Base-by-base conservation (phyloP, 331 rosid genomes). In the Saraca asoca region DNA sequence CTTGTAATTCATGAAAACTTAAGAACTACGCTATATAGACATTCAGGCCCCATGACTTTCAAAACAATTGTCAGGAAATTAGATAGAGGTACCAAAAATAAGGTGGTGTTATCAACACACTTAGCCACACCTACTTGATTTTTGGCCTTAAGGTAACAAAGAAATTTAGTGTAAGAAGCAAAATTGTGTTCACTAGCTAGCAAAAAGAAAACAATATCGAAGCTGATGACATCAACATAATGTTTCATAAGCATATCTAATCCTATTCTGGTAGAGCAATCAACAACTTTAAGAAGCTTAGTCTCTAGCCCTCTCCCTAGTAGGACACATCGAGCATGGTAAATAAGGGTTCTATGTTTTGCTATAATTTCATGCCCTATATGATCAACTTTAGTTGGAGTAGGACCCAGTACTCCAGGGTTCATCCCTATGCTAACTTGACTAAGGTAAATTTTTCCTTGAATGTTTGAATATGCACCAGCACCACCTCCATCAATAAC, bases 241-340 rank as follows among this genome's bases (percentile, higher is more conserved):
- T 92, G 98, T 66, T 85, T 80, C 12, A 88, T 62, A 42, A 92
- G 93, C 84, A 84, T 81, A 80, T 89, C 98, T 83, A 92, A 72
- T 58, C 96, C 98, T 13, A 96, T 89, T 73, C 96, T 87, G 35
- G 98, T 95, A 13, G 98, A 89, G 80, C 98, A 92, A 74, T 92
- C 92, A 65, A 92, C 93, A 63, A 82, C 73, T 71, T 84, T 91
- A 46, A 96, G 98, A 50, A 91, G 87, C 60, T 75, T 91, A 72
- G 80, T 70, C 59, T 79, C 82, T 50, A 85, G 63, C 74, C 93
- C 90, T 68, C 82, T 83, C 29, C 91, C 89, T 10, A 91, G 49
- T 53, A 93, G 97, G 43, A 91, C 87, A 69, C 95, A 91, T 46
- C 97, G 85, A 45, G 93, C 95, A 58, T 69, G 85, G 61, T 93